Evolutionary conservation across 2,329 filamentous ascomycete genomes (phyloP).

Genomic region (Colletotrichum sojae): DNA sequence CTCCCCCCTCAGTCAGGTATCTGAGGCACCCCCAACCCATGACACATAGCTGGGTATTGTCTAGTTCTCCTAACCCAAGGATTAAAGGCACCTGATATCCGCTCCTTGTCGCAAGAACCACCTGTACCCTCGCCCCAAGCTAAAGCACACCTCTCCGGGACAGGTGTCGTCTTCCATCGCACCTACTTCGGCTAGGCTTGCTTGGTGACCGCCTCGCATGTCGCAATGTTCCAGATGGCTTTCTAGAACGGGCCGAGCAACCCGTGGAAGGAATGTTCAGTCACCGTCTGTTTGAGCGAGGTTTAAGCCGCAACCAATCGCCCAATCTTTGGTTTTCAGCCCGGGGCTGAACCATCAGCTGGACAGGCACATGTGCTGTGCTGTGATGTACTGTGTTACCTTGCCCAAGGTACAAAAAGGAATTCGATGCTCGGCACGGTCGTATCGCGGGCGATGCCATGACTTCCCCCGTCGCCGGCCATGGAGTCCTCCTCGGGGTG

Average conservation of each 20-base stretch:
- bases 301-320: conserved; percentile 9
- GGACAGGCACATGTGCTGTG: background rate
- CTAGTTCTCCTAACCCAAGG: too few species aligned
- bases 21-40: background rate
- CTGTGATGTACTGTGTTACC: background rate
- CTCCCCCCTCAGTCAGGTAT: background rate
- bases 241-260: conserved; percentile 31
- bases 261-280: conserved; percentile 11
- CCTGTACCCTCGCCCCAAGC: conserved; percentile 1
- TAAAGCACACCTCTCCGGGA: conserved; percentile 10
- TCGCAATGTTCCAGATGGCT: conserved; percentile 29
- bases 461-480: conserved; percentile 30
- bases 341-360: conserved; percentile 1
- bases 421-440: background rate
- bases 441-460: conserved; percentile 21
- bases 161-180: conserved; percentile 10
- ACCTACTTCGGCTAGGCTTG: conserved; percentile 31
- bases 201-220: conserved; percentile 11
- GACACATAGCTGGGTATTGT: conserved; percentile 15
- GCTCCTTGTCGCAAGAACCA: background rate
- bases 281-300: conserved; percentile 21
- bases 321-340: background rate
- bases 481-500: conserved; percentile 17
- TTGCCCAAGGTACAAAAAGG: background rate
- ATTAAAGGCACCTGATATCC: background rate